Evolutionary conservation across 2,329 filamentous ascomycete genomes (phyloP).

Genomic region (Beauveria bassiana): DNA sequence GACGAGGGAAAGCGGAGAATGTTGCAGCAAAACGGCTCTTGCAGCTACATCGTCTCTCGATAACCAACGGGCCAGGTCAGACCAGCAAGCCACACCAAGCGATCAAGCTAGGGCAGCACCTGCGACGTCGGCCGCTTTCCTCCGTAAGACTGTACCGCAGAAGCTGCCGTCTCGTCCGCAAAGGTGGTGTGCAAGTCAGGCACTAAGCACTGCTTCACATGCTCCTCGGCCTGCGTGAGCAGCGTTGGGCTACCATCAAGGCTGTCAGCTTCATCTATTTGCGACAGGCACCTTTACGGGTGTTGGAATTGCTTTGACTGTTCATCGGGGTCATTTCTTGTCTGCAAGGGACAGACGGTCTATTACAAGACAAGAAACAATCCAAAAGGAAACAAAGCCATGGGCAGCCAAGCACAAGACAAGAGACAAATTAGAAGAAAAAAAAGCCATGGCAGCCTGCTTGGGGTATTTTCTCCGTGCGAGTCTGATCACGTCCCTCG

Average conservation of each 20-base stretch:
- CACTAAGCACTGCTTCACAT: conserved; percentile 3
- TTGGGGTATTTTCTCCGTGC: not conserved
- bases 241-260: not conserved
- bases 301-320: not conserved
- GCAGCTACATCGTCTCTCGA: not conserved
- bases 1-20: not conserved
- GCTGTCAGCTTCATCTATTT: not conserved
- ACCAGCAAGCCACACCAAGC: not conserved
- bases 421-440: not conserved
- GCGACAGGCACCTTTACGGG: not conserved
- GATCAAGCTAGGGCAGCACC: not conserved
- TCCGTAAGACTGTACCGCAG: not conserved
- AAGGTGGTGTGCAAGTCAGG: not conserved
- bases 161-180: not conserved
- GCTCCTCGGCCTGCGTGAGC: not conserved
- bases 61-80: not conserved
- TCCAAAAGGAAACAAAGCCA: not conserved
- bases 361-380: not conserved
- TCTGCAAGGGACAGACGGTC: not conserved
- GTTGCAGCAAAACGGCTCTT: not conserved
- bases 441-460: not conserved
- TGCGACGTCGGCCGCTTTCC: not conserved
- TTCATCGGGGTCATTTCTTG: not conserved
- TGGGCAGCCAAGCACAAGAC: not conserved
- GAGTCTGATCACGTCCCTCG: not conserved